Evolutionary conservation across 768 basidiomycete genomes (phyloP), one percentile per base, ranked within the genome.

Genomic region (Floccularia luteovirens): DNA sequence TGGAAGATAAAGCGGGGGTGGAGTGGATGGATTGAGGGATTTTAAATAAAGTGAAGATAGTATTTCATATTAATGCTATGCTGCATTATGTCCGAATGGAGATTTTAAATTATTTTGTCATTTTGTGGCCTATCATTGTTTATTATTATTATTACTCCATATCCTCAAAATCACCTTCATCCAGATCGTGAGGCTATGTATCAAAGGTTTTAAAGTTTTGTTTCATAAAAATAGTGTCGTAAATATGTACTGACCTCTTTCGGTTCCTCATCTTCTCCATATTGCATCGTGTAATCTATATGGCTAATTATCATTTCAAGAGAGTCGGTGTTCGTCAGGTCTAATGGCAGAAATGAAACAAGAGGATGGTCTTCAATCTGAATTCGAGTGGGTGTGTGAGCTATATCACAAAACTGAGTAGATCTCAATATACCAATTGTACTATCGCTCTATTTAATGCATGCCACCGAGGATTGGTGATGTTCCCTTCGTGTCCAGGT

Each of bases 331-430:
- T 79, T 77, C 12, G 90, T 81, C 24, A 98, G 77, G 62, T 99
- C 91, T 28, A 99, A 74, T 2, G 96, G 93, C 25, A 99, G 64
- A 69, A 99, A 99, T 2, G 91, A 92, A 16, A 99, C 96, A 28
- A 99, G 75, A 21, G 94, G 96, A 58, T 98, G 92, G 59, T 98
- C 96, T 58, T 97, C 92, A 58, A 99, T 98, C 94, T 97, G 52
- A 31, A 31, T 16, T 27, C 35, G 7, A 20, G 35, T 32, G 37
- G 39, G 32, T 16, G 39, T 42, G 33, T 34, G 33, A 17, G 38
- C 36, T 11, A 22, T 24, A 24, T 24, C 10, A 31, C 23, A 47
- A 38, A 41, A 33, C 24, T 13, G 27, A 27, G 22, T 19, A 11
- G 34, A 22, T 12, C 22, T 36, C n/a, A n/a, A 11, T 82, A 48